phyloP scores from a whole-genome alignment of 2,329 filamentous ascomycete species.

The Alternaria viburni region DNA sequence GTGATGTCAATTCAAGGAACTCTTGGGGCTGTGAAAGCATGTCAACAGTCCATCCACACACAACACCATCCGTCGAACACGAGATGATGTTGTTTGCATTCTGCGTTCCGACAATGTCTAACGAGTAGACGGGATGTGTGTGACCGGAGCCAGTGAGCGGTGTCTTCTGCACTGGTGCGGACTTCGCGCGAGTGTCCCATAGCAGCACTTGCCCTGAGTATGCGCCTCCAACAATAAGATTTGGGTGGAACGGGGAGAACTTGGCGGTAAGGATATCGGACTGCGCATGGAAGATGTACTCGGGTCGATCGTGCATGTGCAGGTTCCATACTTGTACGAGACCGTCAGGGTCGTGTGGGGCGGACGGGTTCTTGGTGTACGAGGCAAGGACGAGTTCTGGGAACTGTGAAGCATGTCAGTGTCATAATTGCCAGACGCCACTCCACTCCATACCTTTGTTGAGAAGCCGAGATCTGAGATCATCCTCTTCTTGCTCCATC shows the following conservation, averaged over 20 bases:
- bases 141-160: conserved; percentile 93
- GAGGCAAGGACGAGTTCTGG: conserved; percentile 90
- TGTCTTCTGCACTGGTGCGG: conserved; percentile 87
- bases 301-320: conserved; percentile 90
- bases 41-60: conserved; percentile 97
- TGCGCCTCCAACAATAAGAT: conserved; percentile 91
- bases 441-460: conserved; percentile 67
- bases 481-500: conserved; percentile 98
- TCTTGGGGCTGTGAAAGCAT: conserved; percentile 98
- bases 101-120: conserved; percentile 95
- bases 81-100: conserved; percentile 99
- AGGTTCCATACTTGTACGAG: conserved; percentile 97
- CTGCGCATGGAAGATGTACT: conserved; percentile 95
- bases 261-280: conserved; percentile 95
- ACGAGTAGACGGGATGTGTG: conserved; percentile 93
- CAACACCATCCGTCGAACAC: conserved; percentile 92
- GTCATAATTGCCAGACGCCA: background rate
- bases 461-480: conserved; percentile 96
- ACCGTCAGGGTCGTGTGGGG: conserved; percentile 91
- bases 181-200: conserved; percentile 92
- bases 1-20: conserved; percentile 84
- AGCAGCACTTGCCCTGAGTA: conserved; percentile 96
- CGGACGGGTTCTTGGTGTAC: conserved; percentile 96
- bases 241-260: conserved; percentile 98
- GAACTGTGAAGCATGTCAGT: conserved; percentile 59